Percentiles rank a stretch among this genome's conserved stretches.
Conservation (phyloP, 345 rosid genomes). For the Populus euphratica region DNA sequence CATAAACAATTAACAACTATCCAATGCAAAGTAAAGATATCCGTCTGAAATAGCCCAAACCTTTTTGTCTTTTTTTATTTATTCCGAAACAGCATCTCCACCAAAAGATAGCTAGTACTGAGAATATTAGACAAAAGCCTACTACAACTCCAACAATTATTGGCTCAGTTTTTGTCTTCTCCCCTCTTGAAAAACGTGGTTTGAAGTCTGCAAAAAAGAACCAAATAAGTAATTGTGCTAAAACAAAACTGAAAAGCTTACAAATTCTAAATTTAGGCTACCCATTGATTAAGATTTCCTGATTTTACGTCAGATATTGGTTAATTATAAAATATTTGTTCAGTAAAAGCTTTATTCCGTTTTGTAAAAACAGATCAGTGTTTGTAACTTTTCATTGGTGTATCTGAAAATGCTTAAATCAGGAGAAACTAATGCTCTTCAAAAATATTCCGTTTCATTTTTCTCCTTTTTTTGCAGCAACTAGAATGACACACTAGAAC, state of each 20-base stretch:
- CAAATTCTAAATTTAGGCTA: background rate
- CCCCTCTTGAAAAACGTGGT: background rate
- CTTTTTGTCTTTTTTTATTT: constrained; percentile 10
- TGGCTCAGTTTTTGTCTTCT: background rate
- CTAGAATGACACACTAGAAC: background rate
- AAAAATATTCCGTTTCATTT: too few relatives aligned
- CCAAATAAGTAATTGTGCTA: background rate
- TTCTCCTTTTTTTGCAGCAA: too few relatives aligned
- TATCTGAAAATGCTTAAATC: background rate
- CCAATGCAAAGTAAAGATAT: background rate
- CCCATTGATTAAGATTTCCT: background rate
- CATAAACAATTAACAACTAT: background rate
- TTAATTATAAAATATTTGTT: too few relatives aligned
- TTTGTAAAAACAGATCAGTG: background rate
- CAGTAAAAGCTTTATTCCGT: background rate
- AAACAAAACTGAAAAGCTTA: background rate
- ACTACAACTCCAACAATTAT: constrained; percentile 14
- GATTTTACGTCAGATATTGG: background rate
- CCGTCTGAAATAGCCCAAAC: constrained; percentile 3
- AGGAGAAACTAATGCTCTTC: background rate
- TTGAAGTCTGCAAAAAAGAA: constrained; percentile 23
- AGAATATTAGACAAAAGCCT: constrained; percentile 13
- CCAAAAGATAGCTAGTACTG: constrained; percentile 17
- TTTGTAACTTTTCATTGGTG: background rate
- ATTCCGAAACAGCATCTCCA: constrained; percentile 19